Base-by-base conservation (phyloP, 257 asterid species). In the Vinca minor region DNA sequence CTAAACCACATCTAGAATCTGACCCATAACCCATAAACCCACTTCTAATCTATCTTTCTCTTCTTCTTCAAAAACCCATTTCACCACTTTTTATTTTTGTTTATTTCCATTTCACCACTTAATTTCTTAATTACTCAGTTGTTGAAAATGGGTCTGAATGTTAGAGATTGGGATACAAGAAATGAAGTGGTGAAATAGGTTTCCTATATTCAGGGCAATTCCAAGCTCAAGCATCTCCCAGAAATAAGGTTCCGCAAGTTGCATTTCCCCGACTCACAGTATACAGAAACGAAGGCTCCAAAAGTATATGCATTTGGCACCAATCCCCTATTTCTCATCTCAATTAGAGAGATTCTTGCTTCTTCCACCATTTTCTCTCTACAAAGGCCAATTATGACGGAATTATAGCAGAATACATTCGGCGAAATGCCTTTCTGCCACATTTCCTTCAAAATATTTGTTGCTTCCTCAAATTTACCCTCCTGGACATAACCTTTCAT, bases 221-320 rank as follows among this genome's bases (percentile, higher is more conserved):
- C 86, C 86, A 57, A 65, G 82, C 79, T 78, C 85, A 62, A 87
- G 79, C 93, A 90, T 90, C 74, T 84, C 87, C 70, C 46, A 56
- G 66, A 87, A 85, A 72, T 84, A 83, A 63, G 71, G 76, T 65
- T 90, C 90, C 8, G 95, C 97, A 32, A 78, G 72, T 48, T 81
- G 85, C 76, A 78, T 75, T 70, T 85, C 79, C 66, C 88, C 90
- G 76, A 67, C 74, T 85, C 87, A 7, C 74, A 65, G 73, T 81
- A 76, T 65, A 82, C 89, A 59, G 85, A 79, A 69, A 87, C 67
- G 68, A 90, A 76, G 36, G 91, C 79, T 73, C 93, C 96, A 68
- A 71, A 84, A 50, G 95, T 87, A 72, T 84, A 87, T 62, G 82
- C 82, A 87, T 90, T 90, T 48, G 93, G 95, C 59, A 15, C 70